Percentiles rank a stretch among this genome's conserved stretches.
Conservation (phyloP, 345 rosid species). For the Acer yangbiense region DNA sequence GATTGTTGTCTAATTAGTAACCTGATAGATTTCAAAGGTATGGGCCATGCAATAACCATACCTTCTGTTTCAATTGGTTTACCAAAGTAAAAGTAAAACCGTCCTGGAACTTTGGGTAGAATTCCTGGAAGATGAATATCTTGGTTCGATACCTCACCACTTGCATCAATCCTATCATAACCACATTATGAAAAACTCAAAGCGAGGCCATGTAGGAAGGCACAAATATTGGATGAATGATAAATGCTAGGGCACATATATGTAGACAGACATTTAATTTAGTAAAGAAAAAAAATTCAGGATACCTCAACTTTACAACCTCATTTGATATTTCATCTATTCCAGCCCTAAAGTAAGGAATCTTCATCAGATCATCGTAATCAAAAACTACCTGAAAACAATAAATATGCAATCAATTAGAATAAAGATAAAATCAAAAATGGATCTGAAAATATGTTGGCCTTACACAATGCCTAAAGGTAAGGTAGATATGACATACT, state of each 20-base stretch:
- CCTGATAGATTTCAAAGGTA: not conserved
- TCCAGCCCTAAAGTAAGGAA: slow-evolving; percentile 25
- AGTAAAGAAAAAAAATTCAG: not conserved
- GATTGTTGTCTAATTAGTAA: not conserved
- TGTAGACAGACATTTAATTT: not conserved
- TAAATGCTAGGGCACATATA: not conserved
- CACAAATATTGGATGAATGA: not conserved
- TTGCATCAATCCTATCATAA: slow-evolving; percentile 23
- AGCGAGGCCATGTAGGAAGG: not conserved
- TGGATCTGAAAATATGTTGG: not conserved
- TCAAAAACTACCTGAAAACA: slow-evolving; percentile 41
- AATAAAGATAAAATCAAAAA: not conserved
- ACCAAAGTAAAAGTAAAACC: slow-evolving; percentile 35
- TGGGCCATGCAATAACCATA: not conserved
- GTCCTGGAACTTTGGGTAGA: slow-evolving; percentile 36
- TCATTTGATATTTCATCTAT: slow-evolving; percentile 3
- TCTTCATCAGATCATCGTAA: slow-evolving; percentile 35
- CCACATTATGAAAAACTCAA: not conserved
- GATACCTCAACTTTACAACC: slow-evolving; percentile 26
- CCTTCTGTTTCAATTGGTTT: slow-evolving; percentile 41
- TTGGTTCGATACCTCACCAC: slow-evolving; percentile 27
- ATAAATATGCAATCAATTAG: not conserved
- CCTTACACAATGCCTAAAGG: not conserved
- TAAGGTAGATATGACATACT: not conserved
- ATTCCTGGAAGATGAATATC: slow-evolving; percentile 24